These are phyloP conservation scores for Basipetospora sp. DNA, from an alignment of 2,329 filamentous ascomycete species.

Conservation along the genomic window DNA sequence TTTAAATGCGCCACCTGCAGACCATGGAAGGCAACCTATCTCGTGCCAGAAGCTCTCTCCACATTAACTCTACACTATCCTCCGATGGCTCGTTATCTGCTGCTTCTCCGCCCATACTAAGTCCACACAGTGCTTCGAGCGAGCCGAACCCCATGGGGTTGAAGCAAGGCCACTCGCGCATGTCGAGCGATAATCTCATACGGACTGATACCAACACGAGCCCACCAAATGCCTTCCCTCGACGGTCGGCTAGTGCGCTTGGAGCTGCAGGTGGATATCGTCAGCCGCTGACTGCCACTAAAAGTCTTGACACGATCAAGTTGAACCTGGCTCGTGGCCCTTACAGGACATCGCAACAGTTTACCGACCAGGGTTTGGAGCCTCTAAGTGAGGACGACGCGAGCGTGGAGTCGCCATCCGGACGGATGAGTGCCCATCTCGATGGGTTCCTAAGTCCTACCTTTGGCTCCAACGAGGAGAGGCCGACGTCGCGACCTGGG, in stretches of 20 bases:
- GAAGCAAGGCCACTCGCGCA: conserved; percentile 36
- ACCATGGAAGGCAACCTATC: conserved; percentile 87
- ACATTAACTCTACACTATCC: conserved; percentile 25
- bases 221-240: conserved; percentile 20
- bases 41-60: conserved; percentile 57
- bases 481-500: conserved; percentile 46
- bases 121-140: conserved; percentile 14
- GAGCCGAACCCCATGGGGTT: conserved; percentile 15
- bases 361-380: conserved; percentile 31
- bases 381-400: conserved; percentile 39
- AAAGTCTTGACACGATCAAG: conserved; percentile 26
- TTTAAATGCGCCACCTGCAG: conserved; percentile 36
- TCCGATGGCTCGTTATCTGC: conserved; percentile 33
- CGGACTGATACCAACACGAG: conserved; percentile 15
- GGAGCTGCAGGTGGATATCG: conserved; percentile 45
- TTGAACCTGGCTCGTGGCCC: conserved; percentile 11
- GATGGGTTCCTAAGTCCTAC: conserved; percentile 28
- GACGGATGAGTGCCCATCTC: conserved; percentile 19
- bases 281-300: conserved; percentile 29
- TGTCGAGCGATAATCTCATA: conserved; percentile 41
- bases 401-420: conserved; percentile 15
- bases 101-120: conserved; percentile 34
- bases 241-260: conserved; percentile 50
- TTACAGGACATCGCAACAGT: conserved; percentile 24
- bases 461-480: conserved; percentile 26